phyloP scores from a whole-genome alignment of 164 flowering plant genomes.

The Echeveria elegans region DNA sequence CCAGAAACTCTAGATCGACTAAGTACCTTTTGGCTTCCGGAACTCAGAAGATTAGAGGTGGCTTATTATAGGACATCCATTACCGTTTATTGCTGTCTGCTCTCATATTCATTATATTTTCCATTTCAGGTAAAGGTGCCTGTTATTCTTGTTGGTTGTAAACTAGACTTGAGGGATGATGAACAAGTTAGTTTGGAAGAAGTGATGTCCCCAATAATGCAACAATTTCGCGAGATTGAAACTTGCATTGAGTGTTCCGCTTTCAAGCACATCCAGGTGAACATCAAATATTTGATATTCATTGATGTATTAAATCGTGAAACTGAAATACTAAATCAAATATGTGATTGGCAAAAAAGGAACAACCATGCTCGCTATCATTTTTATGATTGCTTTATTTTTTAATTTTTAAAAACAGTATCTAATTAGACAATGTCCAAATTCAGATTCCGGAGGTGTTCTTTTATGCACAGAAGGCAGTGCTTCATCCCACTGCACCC shows the following conservation, averaged over 20 bases:
- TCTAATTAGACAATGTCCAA: not conserved
- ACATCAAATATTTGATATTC: not conserved
- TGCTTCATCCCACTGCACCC: conserved; percentile 51
- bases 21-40: conserved; percentile 85
- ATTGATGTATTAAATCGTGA: not conserved
- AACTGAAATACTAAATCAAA: not conserved
- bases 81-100: conserved; percentile 4
- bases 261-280: conserved; percentile 69
- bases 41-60: conserved; percentile 76
- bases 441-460: conserved; percentile 88
- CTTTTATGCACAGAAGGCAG: conserved; percentile 95
- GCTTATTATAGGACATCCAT: not conserved
- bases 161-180: conserved; percentile 84
- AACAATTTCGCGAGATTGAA: conserved; percentile 94
- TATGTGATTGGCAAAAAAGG: not conserved
- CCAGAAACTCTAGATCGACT: conserved; percentile 64
- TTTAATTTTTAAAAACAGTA: not conserved
- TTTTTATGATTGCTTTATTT: not conserved
- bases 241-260: conserved; percentile 98
- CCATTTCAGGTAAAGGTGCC: conserved; percentile 40
- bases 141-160: conserved; percentile 48
- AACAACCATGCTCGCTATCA: not conserved
- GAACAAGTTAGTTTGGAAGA: conserved; percentile 57
- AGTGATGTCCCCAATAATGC: conserved; percentile 96
- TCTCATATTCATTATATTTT: not conserved